Evolutionary conservation across 2,329 filamentous ascomycete species (phyloP), one percentile per base, ranked within the genome.

Genomic region (Polychaeton citri): DNA sequence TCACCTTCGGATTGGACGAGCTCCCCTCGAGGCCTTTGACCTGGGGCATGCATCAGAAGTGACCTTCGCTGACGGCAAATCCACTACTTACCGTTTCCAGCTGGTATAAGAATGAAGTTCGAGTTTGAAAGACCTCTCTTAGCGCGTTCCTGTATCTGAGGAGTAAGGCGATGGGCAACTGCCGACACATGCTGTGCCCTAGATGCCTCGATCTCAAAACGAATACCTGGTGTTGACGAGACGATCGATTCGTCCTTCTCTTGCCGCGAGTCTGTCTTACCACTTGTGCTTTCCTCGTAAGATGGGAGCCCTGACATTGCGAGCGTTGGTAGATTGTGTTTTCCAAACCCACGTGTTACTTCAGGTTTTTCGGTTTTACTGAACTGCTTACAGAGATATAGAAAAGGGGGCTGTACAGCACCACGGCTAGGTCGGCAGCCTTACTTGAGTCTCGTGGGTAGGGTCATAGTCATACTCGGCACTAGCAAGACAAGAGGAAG

Each of bases 121-220:
- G 46, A 47, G 21, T 39, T 52, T 5, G 50, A 50, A 15, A 55
- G 35, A 3, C 53, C 54, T 26, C 40, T 38, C 28, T 39, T 36
- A 13, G 51, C 54, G 16, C 51, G 43, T 16, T 44, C 39, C 15
- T 18, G 38, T 2, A 37, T 24, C 41, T 37, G 32, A 51, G 41
- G 7, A 44, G 44, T n/a, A 41, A 48, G 21, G 47, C 28, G 16
- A 52, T 30, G 26, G 43, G 51, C 12, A 43, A 38, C 7, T 18
- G 47, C 44, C 19, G 49, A 47, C n/a, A 56, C 51, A 39, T 54
- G 50, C 35, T 51, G 50, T 10, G 43, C 44, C 33, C 52, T 45
- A 12, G 51, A 55, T 20, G 44, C 36, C 17, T 42, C 45, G 28
- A 54, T 44, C 42, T 55, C 50, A 20, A 52, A 46, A 12, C 46